Conservation (phyloP, 2,329 filamentous ascomycete species). For the Ceratocystiopsis sp. region DNA sequence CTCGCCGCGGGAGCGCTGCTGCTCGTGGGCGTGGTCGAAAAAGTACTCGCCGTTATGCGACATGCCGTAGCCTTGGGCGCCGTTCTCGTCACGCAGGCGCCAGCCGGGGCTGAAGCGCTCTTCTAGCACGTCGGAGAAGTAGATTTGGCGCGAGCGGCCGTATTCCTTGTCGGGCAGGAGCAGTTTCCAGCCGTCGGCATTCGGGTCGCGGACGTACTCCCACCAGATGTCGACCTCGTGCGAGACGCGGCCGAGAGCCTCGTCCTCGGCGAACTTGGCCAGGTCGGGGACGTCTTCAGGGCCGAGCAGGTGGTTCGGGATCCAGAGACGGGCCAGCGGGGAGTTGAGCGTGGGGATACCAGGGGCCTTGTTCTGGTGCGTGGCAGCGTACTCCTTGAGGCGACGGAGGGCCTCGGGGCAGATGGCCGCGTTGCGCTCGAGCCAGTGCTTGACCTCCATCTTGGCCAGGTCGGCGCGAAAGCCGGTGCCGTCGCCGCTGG, state of each 20-base stretch:
- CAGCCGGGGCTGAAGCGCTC: conserved; percentile 34
- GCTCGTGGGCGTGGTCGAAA: conserved; percentile 20
- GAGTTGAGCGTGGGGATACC: conserved; percentile 32
- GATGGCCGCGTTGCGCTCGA: conserved; percentile 41
- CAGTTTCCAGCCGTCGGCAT: conserved; percentile 40
- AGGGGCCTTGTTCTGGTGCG: conserved; percentile 29
- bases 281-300: conserved; percentile 33
- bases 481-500: conserved; percentile 28
- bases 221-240: conserved; percentile 50
- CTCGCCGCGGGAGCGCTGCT: conserved; percentile 4
- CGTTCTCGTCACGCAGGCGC: conserved; percentile 22
- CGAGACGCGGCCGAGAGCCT: conserved; percentile 41
- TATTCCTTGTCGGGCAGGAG: conserved; percentile 44
- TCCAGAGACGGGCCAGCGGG: conserved; percentile 39
- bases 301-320: conserved; percentile 27
- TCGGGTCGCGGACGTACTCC: conserved; percentile 41
- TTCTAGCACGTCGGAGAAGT: conserved; percentile 42
- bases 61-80: conserved; percentile 10
- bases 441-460: conserved; percentile 43
- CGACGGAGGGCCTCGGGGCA: conserved; percentile 37
- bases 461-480: conserved; percentile 41
- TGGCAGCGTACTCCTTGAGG: conserved; percentile 36
- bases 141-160: conserved; percentile 37
- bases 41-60: conserved; percentile 17
- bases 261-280: conserved; percentile 43